Evolutionary conservation across 176 grass and related monocot species (phyloP).

Genomic region (bread wheat (Triticum aestivum)): DNA sequence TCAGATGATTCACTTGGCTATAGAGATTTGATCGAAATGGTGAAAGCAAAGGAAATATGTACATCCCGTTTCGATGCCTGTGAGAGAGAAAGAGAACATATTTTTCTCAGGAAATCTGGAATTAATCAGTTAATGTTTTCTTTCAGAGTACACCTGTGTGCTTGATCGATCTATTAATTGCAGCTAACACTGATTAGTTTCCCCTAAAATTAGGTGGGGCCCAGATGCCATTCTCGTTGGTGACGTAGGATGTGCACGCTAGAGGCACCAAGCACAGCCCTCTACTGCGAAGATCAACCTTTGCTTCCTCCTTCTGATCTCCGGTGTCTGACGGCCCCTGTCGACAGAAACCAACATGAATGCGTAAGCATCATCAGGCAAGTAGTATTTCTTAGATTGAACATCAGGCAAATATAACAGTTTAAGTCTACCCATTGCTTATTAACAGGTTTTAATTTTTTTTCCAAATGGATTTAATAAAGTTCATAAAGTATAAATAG

Average conservation of each 20-base stretch:
- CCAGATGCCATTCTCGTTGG: constrained; percentile 81
- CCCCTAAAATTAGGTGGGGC: constrained; percentile 52
- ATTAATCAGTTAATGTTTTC: background rate
- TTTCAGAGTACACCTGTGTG: constrained; percentile 7
- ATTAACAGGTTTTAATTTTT: background rate
- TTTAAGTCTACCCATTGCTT: background rate
- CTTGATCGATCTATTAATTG: constrained; percentile 2
- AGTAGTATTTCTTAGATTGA: background rate
- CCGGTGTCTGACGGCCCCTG: background rate
- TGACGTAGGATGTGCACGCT: constrained; percentile 88
- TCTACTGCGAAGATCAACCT: constrained; percentile 78
- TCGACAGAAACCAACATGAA: background rate
- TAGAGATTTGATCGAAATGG: background rate
- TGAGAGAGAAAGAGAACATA: background rate
- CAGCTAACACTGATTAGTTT: constrained; percentile 27
- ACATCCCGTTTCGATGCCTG: background rate
- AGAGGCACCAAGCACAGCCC: constrained; percentile 89
- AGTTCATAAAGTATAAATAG: background rate
- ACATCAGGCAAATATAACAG: background rate
- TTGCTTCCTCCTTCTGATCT: constrained; percentile 30
- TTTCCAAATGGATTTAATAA: background rate
- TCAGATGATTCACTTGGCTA: background rate
- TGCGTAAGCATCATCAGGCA: background rate
- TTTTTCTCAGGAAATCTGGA: background rate
- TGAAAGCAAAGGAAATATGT: background rate